Percentiles rank a stretch among this genome's conserved stretches.
phyloP scores from a whole-genome alignment of 1,284 basidiomycete genomes.

The Peniophora sp. region DNA sequence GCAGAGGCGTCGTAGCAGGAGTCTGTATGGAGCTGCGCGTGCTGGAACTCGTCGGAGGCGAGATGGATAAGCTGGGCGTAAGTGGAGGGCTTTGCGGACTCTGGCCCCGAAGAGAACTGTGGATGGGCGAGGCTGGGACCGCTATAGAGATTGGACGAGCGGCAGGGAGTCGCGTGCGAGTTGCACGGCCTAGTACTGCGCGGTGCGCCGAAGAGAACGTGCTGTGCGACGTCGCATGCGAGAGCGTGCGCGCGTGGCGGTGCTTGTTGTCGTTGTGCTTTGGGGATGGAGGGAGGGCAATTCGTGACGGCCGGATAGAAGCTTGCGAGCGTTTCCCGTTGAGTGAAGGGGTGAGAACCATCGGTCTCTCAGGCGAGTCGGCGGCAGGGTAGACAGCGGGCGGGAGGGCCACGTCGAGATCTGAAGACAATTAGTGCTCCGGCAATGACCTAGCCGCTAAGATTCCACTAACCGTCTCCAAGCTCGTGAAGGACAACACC shows the following conservation, averaged over 20 bases:
- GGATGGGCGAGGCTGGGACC: neutral
- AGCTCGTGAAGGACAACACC: neutral
- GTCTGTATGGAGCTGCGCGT: neutral
- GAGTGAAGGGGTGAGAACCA: neutral
- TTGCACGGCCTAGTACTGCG: conserved; percentile 3
- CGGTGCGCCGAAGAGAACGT: neutral
- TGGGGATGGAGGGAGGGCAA: neutral
- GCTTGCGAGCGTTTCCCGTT: neutral
- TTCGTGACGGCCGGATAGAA: neutral
- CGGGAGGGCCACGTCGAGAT: neutral
- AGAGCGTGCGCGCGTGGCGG: neutral
- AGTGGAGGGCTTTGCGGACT: neutral
- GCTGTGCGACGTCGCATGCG: neutral
- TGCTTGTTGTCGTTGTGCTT: neutral
- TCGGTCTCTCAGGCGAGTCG: neutral
- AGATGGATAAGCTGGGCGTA: neutral
- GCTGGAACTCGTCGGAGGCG: neutral
- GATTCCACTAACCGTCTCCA: neutral
- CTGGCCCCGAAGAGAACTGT: neutral
- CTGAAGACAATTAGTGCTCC: neutral
- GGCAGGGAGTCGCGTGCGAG: neutral
- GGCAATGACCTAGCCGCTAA: neutral
- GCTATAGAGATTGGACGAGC: conserved; percentile 2
- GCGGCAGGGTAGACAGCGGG: neutral
- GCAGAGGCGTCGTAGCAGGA: neutral